phyloP scores from a whole-genome alignment of 2,329 filamentous ascomycete genomes.

The Didymella pinodella region DNA sequence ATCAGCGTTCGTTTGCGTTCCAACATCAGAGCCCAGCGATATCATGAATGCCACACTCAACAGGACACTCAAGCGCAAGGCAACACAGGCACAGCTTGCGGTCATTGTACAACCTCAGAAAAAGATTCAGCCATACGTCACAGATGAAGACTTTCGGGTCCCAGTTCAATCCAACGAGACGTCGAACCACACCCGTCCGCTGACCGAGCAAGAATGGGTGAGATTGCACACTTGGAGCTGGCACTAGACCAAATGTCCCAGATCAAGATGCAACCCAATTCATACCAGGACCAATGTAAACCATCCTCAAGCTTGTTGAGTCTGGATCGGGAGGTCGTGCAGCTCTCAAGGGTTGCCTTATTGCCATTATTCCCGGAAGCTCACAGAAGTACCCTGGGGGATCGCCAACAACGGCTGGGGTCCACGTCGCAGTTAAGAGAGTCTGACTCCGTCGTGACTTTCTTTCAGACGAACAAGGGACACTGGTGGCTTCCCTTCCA shows the following conservation, averaged over 20 bases:
- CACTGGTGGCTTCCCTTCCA: slow-evolving; percentile 21
- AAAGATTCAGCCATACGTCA: slow-evolving; percentile 20
- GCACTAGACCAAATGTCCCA: neutral
- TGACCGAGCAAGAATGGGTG: slow-evolving; percentile 18
- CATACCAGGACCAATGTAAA: neutral
- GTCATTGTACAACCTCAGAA: slow-evolving; percentile 7
- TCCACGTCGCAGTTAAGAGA: neutral
- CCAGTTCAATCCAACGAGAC: neutral
- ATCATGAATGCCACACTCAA: slow-evolving; percentile 15
- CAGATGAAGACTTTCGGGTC: slow-evolving; percentile 19
- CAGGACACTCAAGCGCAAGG: slow-evolving; percentile 19
- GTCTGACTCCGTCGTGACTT: neutral
- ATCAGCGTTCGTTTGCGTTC: neutral
- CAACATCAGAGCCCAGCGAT: neutral
- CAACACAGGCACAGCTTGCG: slow-evolving; percentile 16
- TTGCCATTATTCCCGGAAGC: neutral
- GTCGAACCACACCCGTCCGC: slow-evolving; percentile 10
- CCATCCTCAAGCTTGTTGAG: neutral
- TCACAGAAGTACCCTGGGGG: neutral
- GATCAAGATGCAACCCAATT: no score
- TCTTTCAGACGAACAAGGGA: slow-evolving; percentile 22
- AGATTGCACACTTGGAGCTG: slow-evolving; percentile 18
- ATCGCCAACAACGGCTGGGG: neutral
- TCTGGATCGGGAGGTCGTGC: neutral
- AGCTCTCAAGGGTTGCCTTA: no score